Conservation (phyloP, 257 asterid species). For the Petunia axillaris region DNA sequence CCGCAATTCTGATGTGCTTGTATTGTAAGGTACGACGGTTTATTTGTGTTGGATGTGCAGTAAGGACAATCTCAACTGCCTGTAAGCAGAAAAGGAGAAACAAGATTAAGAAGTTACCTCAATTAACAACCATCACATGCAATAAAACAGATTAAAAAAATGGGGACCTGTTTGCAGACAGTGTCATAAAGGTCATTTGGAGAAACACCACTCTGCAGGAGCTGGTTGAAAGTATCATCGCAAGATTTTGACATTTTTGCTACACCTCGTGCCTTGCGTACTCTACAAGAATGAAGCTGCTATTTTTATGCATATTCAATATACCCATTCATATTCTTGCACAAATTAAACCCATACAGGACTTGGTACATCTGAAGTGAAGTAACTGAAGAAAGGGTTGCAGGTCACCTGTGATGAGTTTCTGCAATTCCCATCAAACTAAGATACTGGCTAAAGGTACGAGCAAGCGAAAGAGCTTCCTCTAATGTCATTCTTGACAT, state of each 20-base stretch:
- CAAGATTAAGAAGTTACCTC: background rate
- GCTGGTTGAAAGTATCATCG: slow-evolving; percentile 83
- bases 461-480: slow-evolving; percentile 84
- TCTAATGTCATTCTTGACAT: slow-evolving; percentile 83
- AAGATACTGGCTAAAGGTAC: slow-evolving; percentile 91
- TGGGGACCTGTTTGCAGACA: slow-evolving; percentile 87
- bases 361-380: background rate
- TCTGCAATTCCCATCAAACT: slow-evolving; percentile 92
- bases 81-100: slow-evolving; percentile 33
- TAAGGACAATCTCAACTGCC: slow-evolving; percentile 97
- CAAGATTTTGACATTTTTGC: slow-evolving; percentile 78
- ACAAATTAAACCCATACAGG: background rate
- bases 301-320: background rate
- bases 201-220: slow-evolving; percentile 77
- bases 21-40: slow-evolving; percentile 92
- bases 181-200: slow-evolving; percentile 79
- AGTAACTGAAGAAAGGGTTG: slow-evolving; percentile 20
- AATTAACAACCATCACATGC: too few species aligned
- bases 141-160: background rate
- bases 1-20: slow-evolving; percentile 93
- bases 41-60: slow-evolving; percentile 98
- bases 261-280: slow-evolving; percentile 64
- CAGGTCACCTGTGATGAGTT: slow-evolving; percentile 82
- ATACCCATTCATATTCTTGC: too few species aligned
- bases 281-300: slow-evolving; percentile 53